Evolutionary conservation across 2,329 filamentous ascomycete species (phyloP).

Genomic region (Stagonosporopsis chrysanthemi): DNA sequence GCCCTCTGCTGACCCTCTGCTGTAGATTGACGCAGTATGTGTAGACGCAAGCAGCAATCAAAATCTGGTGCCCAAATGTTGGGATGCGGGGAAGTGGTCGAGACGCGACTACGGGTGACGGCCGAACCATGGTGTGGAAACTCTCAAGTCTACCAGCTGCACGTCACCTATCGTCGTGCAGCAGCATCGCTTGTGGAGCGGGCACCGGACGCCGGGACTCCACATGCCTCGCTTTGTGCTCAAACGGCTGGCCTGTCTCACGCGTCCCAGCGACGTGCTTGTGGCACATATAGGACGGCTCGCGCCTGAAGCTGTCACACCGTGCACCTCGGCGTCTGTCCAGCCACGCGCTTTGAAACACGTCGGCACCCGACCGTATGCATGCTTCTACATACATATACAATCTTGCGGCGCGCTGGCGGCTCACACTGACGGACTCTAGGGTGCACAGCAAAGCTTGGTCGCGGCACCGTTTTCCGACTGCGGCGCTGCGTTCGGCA

Average conservation of each 20-base stretch:
- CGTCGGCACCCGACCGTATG: constrained; percentile 5
- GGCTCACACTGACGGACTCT: not conserved
- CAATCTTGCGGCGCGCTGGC: not conserved
- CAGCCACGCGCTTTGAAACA: constrained; percentile 6
- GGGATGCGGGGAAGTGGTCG: constrained; percentile 17
- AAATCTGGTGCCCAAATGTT: constrained; percentile 15
- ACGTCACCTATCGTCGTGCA: constrained; percentile 10
- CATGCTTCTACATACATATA: constrained; percentile 1
- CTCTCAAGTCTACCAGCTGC: not conserved
- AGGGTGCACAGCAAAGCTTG: constrained; percentile 8
- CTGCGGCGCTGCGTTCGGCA: constrained; percentile 6
- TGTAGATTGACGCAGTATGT: constrained; percentile 22
- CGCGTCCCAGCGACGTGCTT: not conserved
- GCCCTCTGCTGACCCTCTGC: not conserved
- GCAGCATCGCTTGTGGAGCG: constrained; percentile 8
- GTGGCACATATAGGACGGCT: constrained; percentile 7
- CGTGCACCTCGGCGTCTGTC: constrained; percentile 2
- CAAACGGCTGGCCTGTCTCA: constrained; percentile 7
- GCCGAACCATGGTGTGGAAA: constrained; percentile 13
- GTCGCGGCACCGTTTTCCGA: constrained; percentile 6
- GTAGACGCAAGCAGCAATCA: constrained; percentile 22
- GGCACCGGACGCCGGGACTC: not conserved
- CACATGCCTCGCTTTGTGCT: not conserved
- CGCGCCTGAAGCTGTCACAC: not conserved
- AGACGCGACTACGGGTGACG: constrained; percentile 19